Base-by-base conservation (phyloP, 495 filamentous ascomycete genomes). In the Bathelium albidoporum region DNA sequence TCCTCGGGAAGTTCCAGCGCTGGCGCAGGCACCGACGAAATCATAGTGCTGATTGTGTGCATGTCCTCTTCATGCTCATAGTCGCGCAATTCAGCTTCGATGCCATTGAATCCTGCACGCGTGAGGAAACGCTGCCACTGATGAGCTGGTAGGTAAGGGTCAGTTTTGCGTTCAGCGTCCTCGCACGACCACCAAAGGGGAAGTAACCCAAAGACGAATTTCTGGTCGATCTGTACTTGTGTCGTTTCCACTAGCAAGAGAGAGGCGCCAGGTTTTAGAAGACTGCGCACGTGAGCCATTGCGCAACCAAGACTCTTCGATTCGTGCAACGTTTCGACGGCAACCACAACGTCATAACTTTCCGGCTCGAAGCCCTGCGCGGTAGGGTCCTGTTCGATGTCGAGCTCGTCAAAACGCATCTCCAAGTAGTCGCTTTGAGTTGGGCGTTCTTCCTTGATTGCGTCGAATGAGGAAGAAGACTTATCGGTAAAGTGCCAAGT, bases 231-330 rank as follows among this genome's bases (percentile, higher is more conserved):
- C 26, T 11, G 2, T 18, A 28, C 32, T 7, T 41, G 64, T 9
- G 41, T 65, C 5, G 16, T 31, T 52, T 68, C 69, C 14, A 63
- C 32, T 7, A 71, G 49, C 7, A 66, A 1, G 2, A 71, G 62
- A n/a, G 58, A 60, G n/a, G 64, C 69, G 32, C 66, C 64, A 9
- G 66, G 66, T 44, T 66, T 68, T 3, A 71, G 61, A 31, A 68
- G 36, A 2, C 36, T 60, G 0, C 62, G 60, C 11, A 61, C 22
- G 32, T 68, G 60, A 16, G 2, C n/a, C 34, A 71, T 20, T 0
- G 64, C 65, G 0, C 36, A 18, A 12, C 34, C 12, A 12, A 68
- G 32, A n/a, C 58, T 31, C 0, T 11, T 1, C 16, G 69, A 68
- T 0, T 59, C 61, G 53, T 71, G 66, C 7, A 71, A 34, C 10